Evolutionary conservation across 257 asterid species (phyloP).

Genomic region (Catharanthus roseus): DNA sequence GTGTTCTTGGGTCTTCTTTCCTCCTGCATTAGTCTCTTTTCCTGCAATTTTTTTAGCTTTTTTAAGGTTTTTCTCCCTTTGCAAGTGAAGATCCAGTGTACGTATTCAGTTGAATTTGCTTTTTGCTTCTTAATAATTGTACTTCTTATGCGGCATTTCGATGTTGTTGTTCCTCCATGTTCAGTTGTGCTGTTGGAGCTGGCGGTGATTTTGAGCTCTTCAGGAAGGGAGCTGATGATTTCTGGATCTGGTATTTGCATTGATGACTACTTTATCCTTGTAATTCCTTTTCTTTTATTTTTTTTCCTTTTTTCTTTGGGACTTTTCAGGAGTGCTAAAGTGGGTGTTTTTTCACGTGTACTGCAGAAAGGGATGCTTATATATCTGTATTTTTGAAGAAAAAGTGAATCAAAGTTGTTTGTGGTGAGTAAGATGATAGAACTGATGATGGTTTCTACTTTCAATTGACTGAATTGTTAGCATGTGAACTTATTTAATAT

Average conservation of each 20-base stretch:
- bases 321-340: neutral
- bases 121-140: neutral
- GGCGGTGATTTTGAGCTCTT: constrained; percentile 8
- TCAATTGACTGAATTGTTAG: neutral
- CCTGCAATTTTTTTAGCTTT: neutral
- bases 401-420: neutral
- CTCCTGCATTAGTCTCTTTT: neutral
- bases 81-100: constrained; percentile 2
- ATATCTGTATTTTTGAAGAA: neutral
- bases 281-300: neutral
- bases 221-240: constrained; percentile 2
- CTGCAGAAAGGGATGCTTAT: neutral
- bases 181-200: constrained; percentile 8
- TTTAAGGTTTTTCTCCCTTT: neutral
- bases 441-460: too few relatives aligned
- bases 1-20: constrained; percentile 1
- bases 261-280: neutral
- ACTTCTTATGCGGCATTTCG: constrained; percentile 7
- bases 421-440: neutral
- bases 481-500: neutral
- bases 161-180: neutral
- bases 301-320: neutral
- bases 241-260: constrained; percentile 17
- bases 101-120: neutral
- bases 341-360: neutral